A percentile compares a stretch with the other conserved stretches of the same genome.
phyloP scores from a whole-genome alignment of 2,329 filamentous ascomycete genomes.

The Didymella pomorum region DNA sequence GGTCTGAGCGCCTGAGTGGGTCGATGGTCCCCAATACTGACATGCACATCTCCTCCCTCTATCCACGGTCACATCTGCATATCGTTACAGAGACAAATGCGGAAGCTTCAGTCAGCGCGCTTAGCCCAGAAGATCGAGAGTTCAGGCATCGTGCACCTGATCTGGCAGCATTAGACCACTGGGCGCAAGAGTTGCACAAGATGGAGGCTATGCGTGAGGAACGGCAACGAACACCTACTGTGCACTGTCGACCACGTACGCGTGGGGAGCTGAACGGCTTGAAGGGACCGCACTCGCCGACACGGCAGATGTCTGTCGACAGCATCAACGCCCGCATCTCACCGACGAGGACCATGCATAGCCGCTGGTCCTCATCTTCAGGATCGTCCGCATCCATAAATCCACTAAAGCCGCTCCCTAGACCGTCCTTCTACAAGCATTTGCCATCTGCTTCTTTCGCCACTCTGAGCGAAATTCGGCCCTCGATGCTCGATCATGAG shows the following conservation, averaged over 20 bases:
- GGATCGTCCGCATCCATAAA: background rate
- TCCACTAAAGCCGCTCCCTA: background rate
- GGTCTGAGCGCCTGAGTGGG: background rate
- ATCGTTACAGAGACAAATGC: background rate
- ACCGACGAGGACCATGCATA: background rate
- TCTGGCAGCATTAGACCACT: constrained; percentile 10
- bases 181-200: constrained; percentile 19
- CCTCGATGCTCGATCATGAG: constrained; percentile 7
- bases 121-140: constrained; percentile 19
- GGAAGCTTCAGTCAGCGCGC: background rate
- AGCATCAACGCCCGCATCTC: background rate
- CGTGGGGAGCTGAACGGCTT: background rate
- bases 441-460: background rate
- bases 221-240: background rate
- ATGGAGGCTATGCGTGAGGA: constrained; percentile 14
- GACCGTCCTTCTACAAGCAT: background rate
- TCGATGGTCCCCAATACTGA: background rate
- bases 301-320: background rate
- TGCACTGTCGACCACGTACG: background rate
- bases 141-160: constrained; percentile 15
- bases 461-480: background rate
- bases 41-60: background rate
- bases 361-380: constrained; percentile 5
- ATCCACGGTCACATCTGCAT: constrained; percentile 1
- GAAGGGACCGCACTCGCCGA: background rate